Conservation (phyloP, 495 filamentous ascomycete species). For the Tetracladium setigerum region DNA sequence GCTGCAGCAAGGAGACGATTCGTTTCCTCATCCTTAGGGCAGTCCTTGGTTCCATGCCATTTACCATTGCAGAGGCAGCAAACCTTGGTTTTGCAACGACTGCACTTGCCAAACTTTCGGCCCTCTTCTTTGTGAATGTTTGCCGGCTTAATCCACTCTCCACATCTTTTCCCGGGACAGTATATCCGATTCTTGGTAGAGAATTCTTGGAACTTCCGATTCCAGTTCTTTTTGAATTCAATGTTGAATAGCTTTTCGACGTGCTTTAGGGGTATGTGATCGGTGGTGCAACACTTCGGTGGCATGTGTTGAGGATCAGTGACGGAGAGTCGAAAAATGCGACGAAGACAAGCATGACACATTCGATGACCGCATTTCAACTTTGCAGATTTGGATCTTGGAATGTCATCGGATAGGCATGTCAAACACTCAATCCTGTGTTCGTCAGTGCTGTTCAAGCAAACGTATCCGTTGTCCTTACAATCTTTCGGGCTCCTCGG, state of each 20-base stretch:
- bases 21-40: slow-evolving; percentile 64
- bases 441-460: neutral
- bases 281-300: slow-evolving; percentile 64
- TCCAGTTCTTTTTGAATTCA: slow-evolving; percentile 70
- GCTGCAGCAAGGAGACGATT: slow-evolving; percentile 57
- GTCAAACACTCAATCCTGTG: slow-evolving; percentile 58
- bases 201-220: slow-evolving; percentile 66
- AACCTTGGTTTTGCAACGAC: slow-evolving; percentile 63
- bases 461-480: slow-evolving; percentile 2
- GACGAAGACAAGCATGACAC: slow-evolving; percentile 66
- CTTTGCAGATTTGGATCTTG: slow-evolving; percentile 51
- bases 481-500: slow-evolving; percentile 19
- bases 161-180: slow-evolving; percentile 62
- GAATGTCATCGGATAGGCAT: slow-evolving; percentile 57
- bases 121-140: slow-evolving; percentile 48
- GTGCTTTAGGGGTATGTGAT: slow-evolving; percentile 64
- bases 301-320: slow-evolving; percentile 74
- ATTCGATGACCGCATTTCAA: slow-evolving; percentile 70
- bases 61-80: slow-evolving; percentile 64
- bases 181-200: slow-evolving; percentile 67
- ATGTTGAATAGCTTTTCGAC: slow-evolving; percentile 67
- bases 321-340: slow-evolving; percentile 63
- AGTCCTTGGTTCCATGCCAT: slow-evolving; percentile 61
- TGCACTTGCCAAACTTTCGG: slow-evolving; percentile 52
- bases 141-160: slow-evolving; percentile 65